A percentile compares a stretch with the other conserved stretches of the same genome.
Evolutionary conservation across 768 basidiomycete species (phyloP).

Genomic region (Tubosaeta brunneosetosa): DNA sequence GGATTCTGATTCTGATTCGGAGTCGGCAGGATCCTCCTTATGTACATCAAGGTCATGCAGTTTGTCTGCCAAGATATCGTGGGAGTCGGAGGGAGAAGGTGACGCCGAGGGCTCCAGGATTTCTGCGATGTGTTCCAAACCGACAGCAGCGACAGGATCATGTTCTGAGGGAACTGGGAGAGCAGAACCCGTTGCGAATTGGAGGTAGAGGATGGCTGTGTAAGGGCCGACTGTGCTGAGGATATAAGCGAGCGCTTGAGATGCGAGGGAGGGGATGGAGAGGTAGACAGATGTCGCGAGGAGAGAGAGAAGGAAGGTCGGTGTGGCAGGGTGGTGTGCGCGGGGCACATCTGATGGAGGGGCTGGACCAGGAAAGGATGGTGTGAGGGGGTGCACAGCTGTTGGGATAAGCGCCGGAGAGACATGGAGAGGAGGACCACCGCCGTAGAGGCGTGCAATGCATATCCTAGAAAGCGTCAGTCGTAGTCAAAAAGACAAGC

Average conservation of each 20-base stretch:
- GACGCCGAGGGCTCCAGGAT: slow-evolving; percentile 35
- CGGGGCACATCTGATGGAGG: slow-evolving; percentile 34
- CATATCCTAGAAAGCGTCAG: slow-evolving; percentile 55
- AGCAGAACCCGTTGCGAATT: slow-evolving; percentile 74
- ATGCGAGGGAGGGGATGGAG: slow-evolving; percentile 70
- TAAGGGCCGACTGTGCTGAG: slow-evolving; percentile 73
- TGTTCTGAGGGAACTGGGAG: slow-evolving; percentile 40
- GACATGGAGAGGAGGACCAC: slow-evolving; percentile 71
- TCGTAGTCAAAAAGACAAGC: neutral
- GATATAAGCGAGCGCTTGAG: slow-evolving; percentile 68
- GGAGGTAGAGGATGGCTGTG: slow-evolving; percentile 72
- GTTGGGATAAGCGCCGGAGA: slow-evolving; percentile 63
- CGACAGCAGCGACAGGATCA: slow-evolving; percentile 60
- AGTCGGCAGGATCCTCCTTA: slow-evolving; percentile 36
- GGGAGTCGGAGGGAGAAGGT: slow-evolving; percentile 10
- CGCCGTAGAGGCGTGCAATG: slow-evolving; percentile 82
- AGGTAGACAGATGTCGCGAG: slow-evolving; percentile 86
- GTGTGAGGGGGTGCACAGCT: slow-evolving; percentile 62
- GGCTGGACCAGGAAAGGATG: slow-evolving; percentile 46
- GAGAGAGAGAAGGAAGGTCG: slow-evolving; percentile 78
- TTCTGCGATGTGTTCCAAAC: slow-evolving; percentile 64
- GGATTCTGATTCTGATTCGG: slow-evolving; percentile 27
- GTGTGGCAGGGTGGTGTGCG: slow-evolving; percentile 69
- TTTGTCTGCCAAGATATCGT: slow-evolving; percentile 28
- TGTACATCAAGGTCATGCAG: slow-evolving; percentile 30